Evolutionary conservation across 257 asterid genomes (phyloP).

Genomic region (Solanum virginianum): DNA sequence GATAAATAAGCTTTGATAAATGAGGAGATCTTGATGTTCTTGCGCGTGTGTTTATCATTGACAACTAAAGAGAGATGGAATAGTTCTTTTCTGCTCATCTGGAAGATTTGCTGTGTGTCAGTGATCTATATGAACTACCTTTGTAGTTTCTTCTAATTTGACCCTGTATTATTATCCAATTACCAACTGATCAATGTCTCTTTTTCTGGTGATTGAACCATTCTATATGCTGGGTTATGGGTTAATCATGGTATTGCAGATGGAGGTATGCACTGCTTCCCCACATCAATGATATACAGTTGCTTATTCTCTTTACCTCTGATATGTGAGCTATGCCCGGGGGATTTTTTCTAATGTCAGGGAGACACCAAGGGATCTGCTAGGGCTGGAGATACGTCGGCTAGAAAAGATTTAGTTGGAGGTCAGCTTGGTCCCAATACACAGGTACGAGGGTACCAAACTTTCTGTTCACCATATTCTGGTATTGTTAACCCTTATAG

Average conservation of each 20-base stretch:
- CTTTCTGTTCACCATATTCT: background rate
- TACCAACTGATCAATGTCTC: background rate
- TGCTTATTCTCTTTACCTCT: background rate
- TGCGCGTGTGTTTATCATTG: background rate
- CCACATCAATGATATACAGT: background rate
- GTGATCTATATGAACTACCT: background rate
- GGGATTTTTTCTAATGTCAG: constrained; percentile 20
- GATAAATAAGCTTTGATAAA: background rate
- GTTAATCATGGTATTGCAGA: constrained; percentile 21
- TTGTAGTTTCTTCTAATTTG: background rate
- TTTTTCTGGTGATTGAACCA: constrained; percentile 3
- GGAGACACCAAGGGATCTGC: constrained; percentile 52
- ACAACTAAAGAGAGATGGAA: background rate
- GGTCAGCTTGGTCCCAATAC: constrained; percentile 27
- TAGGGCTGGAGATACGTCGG: constrained; percentile 36
- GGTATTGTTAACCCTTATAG: background rate
- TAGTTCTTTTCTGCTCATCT: background rate
- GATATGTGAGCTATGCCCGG: background rate
- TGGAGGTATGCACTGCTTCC: constrained; percentile 35
- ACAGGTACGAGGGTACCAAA: constrained; percentile 20
- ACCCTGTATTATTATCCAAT: background rate
- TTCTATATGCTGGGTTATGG: constrained; percentile 4
- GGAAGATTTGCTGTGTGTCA: background rate
- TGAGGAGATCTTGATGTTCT: background rate
- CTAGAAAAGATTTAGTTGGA: constrained; percentile 20